These are phyloP conservation scores for Geotrichum candidum DNA, from an alignment of 1,139 yeast genomes.

Conservation along the genomic window DNA sequence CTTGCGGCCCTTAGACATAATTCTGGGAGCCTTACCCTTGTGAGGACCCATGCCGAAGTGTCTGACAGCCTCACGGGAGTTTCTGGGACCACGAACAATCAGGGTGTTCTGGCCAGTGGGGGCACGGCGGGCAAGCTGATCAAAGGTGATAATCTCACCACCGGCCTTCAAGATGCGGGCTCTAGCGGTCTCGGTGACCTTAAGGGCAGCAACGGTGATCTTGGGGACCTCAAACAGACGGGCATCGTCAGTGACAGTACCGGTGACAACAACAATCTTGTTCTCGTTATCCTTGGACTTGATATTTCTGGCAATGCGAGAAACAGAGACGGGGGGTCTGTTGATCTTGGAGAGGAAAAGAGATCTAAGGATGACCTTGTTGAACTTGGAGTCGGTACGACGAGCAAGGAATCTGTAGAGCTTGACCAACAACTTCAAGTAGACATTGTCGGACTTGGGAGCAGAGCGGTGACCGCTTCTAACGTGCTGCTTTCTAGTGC, in stretches of 20 bases:
- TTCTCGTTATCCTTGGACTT: constrained; percentile 77
- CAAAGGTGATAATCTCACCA: constrained; percentile 99
- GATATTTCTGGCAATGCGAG: constrained; percentile 83
- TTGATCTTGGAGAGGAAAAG: constrained; percentile 96
- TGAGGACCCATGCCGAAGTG: constrained; percentile 99
- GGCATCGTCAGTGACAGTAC: constrained; percentile 98
- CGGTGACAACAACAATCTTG: constrained; percentile 96
- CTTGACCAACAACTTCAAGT: constrained; percentile 96
- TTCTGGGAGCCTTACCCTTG: constrained; percentile 99
- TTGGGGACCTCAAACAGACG: constrained; percentile 93
- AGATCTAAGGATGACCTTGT: constrained; percentile 91
- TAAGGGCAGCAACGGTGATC: constrained; percentile 96
- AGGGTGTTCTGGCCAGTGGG: constrained; percentile 99
- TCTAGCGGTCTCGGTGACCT: constrained; percentile 98
- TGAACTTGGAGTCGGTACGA: constrained; percentile 97
- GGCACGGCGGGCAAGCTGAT: constrained; percentile 97
- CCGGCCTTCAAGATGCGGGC: constrained; percentile 97
- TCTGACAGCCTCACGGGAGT: constrained; percentile 98
- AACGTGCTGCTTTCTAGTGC: constrained; percentile 91
- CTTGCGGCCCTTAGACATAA: constrained; percentile 95
- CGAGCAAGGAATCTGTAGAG: constrained; percentile 99
- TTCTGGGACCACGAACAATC: constrained; percentile 98
- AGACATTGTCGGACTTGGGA: constrained; percentile 99
- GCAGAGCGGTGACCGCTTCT: constrained; percentile 96
- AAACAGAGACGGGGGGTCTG: constrained; percentile 98